phyloP scores from a whole-genome alignment of 2,329 filamentous ascomycete species.

The Aspergillus niger region DNA sequence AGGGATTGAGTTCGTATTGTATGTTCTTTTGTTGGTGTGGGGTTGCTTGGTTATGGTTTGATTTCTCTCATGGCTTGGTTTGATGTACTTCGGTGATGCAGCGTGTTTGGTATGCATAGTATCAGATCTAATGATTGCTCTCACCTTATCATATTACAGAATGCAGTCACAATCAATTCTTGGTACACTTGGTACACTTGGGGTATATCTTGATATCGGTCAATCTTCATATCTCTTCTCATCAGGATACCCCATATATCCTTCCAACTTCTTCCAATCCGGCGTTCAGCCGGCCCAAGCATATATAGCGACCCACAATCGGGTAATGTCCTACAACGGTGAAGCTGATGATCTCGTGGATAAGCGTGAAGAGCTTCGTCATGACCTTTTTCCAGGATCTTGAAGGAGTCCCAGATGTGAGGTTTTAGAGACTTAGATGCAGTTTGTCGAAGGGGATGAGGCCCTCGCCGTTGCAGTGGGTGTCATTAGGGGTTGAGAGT shows the following conservation, averaged over 20 bases:
- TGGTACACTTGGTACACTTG: no score
- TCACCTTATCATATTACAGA: no score
- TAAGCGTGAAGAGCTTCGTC: slow-evolving; percentile 34
- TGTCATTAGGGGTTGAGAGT: slow-evolving; percentile 13
- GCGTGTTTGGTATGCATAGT: no score
- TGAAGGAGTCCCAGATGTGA: slow-evolving; percentile 38
- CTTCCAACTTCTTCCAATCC: slow-evolving; percentile 29
- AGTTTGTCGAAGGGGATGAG: slow-evolving; percentile 33
- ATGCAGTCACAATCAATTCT: no score
- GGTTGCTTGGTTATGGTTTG: not conserved
- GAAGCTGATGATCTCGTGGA: slow-evolving; percentile 36
- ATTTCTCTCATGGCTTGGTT: no score
- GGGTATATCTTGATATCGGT: no score
- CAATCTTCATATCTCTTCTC: slow-evolving; percentile 29
- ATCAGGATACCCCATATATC: slow-evolving; percentile 31
- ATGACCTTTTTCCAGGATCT: slow-evolving; percentile 34
- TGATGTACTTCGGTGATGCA: no score
- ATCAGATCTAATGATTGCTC: no score
- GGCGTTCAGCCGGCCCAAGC: slow-evolving; percentile 37
- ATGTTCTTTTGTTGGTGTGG: not conserved
- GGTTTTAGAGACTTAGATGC: slow-evolving; percentile 33
- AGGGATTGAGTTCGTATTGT: not conserved
- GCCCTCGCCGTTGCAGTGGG: slow-evolving; percentile 30
- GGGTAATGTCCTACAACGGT: slow-evolving; percentile 38
- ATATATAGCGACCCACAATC: slow-evolving; percentile 36